These are phyloP conservation scores for Agapanthus africanus DNA, from an alignment of 106 monocot genomes.

Conservation along the genomic window DNA sequence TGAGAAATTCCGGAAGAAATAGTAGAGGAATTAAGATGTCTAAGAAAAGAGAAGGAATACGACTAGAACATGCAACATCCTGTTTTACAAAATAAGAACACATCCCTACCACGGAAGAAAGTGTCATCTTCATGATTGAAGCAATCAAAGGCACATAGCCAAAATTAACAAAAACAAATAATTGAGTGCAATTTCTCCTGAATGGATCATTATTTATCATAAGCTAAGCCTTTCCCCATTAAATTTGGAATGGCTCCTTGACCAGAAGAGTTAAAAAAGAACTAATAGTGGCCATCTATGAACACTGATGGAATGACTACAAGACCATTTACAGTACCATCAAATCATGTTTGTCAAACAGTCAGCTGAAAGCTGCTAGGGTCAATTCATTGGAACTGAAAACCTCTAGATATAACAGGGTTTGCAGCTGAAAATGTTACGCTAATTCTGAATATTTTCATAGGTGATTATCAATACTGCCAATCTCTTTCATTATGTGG, in stretches of 20 bases:
- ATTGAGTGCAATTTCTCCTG: background rate
- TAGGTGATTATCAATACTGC: too few species aligned
- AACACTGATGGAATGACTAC: too few species aligned
- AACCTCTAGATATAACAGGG: too few species aligned
- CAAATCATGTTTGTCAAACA: too few species aligned
- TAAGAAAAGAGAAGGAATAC: background rate
- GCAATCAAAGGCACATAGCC: background rate
- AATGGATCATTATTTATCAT: background rate
- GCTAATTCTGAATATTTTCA: too few species aligned
- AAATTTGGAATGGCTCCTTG: background rate
- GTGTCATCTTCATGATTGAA: background rate
- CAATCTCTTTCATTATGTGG: too few species aligned
- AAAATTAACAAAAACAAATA: background rate
- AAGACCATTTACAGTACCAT: too few species aligned
- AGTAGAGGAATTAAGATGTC: background rate
- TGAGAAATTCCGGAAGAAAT: background rate
- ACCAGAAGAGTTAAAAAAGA: background rate
- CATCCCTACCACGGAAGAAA: background rate
- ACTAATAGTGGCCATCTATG: too few species aligned
- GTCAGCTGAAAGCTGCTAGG: too few species aligned
- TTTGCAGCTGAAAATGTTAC: too few species aligned
- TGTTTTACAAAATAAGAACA: background rate
- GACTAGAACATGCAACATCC: background rate
- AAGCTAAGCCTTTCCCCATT: background rate
- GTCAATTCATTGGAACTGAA: too few species aligned